Evolutionary conservation across 306 rosid species (phyloP), one percentile per base, ranked within the genome.

Genomic region (Citrullus colocynthis): DNA sequence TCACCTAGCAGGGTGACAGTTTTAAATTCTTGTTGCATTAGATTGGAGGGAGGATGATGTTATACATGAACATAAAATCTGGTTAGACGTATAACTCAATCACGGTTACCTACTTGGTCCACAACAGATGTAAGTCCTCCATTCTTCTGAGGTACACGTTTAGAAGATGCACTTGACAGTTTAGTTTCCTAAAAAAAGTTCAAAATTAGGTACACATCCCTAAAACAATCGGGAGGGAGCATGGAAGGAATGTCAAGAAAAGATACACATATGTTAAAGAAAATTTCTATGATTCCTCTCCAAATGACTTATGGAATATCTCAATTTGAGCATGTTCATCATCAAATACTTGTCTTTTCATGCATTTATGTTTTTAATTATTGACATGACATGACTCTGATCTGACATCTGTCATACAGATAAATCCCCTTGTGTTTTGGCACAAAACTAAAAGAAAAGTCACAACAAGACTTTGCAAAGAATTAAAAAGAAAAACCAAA

Each of bases 161-260:
- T 41, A 41, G 24, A 39, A 66, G 73, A 66, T 66, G 73, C 51
- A 76, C 71, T 78, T 2, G 62, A 42, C 42, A 75, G 78, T 44
- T 82, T 52, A 74, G 71, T 84, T 34, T 82, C 90, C 89, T 87
- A 2, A 6, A 52, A 52, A 39, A 9, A 10, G 75, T 42, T 69
- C 24, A 69, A 36, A 20, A 44, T 69, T n/a, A 69, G 56, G n/a
- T n/a, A 65, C 18, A 24, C 65, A 24, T 9, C 34, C 10, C 6
- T 24, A 24, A 59, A 24, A 9, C 16, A 24, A 21, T 59, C 14
- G n/a, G 42, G 41, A 7, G 69, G 41, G 41, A 9, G 42, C 10
- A n/a, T 16, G 48, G 48, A 34, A 37, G 72, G 24, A 64, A 37
- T 36, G 49, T 37, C 28, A 16, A 2, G 15, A 44, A 34, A 59